Conservation (phyloP, 192 early-diverging fungal genomes). For the Gonapodya prolifera region DNA sequence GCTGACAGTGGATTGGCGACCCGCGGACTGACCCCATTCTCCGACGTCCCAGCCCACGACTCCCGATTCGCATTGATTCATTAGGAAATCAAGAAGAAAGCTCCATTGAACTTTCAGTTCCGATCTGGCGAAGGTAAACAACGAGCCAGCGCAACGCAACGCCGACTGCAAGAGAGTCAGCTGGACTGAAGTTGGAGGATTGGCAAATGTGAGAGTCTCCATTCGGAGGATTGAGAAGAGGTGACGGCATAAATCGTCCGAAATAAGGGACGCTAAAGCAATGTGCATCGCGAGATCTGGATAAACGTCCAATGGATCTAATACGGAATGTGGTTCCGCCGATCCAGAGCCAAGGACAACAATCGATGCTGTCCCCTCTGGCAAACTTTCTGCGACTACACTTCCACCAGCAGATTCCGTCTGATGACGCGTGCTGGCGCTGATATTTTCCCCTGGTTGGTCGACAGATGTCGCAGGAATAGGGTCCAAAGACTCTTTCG, state of each 20-base stretch:
- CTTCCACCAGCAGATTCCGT: no score
- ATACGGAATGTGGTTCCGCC: no score
- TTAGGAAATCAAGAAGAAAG: slow-evolving; percentile 47
- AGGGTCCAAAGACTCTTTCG: no score
- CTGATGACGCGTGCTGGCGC: no score
- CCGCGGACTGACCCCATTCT: slow-evolving; percentile 22
- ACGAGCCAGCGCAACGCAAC: not conserved
- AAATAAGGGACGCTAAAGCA: not conserved
- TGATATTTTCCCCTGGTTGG: no score
- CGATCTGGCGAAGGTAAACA: slow-evolving; percentile 20
- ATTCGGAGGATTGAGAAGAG: slow-evolving; percentile 5
- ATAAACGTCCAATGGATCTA: no score
- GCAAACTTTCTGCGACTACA: no score
- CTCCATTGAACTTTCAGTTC: slow-evolving; percentile 69
- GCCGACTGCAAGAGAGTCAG: not conserved
- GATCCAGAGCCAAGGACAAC: no score
- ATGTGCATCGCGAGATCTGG: slow-evolving; percentile 1
- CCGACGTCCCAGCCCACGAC: slow-evolving; percentile 36
- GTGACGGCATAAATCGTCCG: slow-evolving; percentile 11
- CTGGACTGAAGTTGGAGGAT: not conserved
- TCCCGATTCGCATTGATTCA: slow-evolving; percentile 28
- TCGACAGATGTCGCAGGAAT: no score
- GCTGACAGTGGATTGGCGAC: no score
- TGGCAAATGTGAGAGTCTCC: slow-evolving; percentile 4
- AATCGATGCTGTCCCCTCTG: no score